Evolutionary conservation across 164 flowering plant species (phyloP).

Genomic region (Piper betle): DNA sequence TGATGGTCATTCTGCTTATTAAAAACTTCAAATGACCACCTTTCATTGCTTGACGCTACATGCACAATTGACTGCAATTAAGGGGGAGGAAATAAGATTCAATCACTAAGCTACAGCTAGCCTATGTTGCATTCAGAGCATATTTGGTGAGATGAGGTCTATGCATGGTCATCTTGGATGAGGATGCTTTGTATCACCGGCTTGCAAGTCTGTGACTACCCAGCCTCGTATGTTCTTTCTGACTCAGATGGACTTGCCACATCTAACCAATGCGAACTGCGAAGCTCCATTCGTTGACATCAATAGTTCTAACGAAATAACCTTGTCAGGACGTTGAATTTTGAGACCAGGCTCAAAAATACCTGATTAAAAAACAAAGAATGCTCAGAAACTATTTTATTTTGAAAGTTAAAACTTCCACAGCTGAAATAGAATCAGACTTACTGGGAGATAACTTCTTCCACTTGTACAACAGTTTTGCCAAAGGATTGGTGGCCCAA

Average conservation of each 20-base stretch:
- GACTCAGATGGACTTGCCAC: conserved; percentile 3
- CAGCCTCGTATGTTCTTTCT: not conserved
- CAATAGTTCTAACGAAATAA: conserved; percentile 48
- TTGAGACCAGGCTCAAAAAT: conserved; percentile 54
- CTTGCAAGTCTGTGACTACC: not conserved
- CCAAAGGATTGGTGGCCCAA: conserved; percentile 72
- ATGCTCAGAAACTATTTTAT: not conserved
- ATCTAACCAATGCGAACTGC: conserved; percentile 63
- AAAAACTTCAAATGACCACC: too few species aligned
- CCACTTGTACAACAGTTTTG: conserved; percentile 56
- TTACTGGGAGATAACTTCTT: conserved; percentile 67
- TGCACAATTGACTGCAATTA: too few species aligned
- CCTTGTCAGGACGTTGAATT: conserved; percentile 31
- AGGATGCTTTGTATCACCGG: too few species aligned
- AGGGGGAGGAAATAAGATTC: too few species aligned
- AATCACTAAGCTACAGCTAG: too few species aligned
- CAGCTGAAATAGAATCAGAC: not conserved
- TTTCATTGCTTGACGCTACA: too few species aligned
- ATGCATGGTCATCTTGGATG: too few species aligned
- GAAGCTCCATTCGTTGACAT: conserved; percentile 45
- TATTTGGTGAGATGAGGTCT: too few species aligned
- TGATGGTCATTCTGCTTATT: too few species aligned
- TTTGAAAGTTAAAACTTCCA: not conserved
- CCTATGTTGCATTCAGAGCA: too few species aligned
- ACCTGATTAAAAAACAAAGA: conserved; percentile 29